Base-by-base conservation (phyloP, 352 stramenopile genomes). In the Globisporangium yorkense region DNA sequence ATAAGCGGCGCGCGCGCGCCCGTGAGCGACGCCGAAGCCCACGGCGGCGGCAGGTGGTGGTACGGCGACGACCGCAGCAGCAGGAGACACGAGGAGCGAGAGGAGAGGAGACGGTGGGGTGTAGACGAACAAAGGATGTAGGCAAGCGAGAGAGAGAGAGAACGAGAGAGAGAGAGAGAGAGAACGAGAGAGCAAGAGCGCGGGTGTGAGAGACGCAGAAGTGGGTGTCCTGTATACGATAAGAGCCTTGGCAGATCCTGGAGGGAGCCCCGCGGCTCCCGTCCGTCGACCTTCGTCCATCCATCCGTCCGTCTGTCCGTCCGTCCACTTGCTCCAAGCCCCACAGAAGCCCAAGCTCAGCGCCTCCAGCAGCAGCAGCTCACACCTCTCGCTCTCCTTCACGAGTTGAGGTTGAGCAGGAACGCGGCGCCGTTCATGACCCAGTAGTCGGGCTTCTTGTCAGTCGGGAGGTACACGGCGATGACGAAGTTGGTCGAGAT, bases 401-500 rank as follows among this genome's bases (percentile, higher is more conserved):
- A 90, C 37, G 72, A 74, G 60, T 96, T 94, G 43, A 98, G 79
- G 63, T 97, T 98, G 58, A 95, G 88, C 62, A 98, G 70, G 65
- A 95, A 94, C 2, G 93, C 94, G 2, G 96, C 79, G 51, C 92
- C 93, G 63, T 94, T 94, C 62, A 96, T 80, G 56, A 98, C 87
- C 94, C 93, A 98, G 58, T 92, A 89, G 62, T 96, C 82, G 1
- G 92, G 86, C 9, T 77, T 70, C 40, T 81, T 70, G 53, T 86
- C 72, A 13, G 86, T 97, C 0, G 89, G 88, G 18, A 98, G 63
- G 49, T 97, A 92, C 13, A 98, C 84, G 16, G 93, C 87, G 37
- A 98, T 84, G 43, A 98, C 89, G 67, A 93, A 98, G 69, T 98
- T 98, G 46, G 92, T 98, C 16, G 80, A 96, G 80, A 98, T 97